phyloP scores from a whole-genome alignment of 2,329 filamentous ascomycete species.

The Aspergillus sp. region DNA sequence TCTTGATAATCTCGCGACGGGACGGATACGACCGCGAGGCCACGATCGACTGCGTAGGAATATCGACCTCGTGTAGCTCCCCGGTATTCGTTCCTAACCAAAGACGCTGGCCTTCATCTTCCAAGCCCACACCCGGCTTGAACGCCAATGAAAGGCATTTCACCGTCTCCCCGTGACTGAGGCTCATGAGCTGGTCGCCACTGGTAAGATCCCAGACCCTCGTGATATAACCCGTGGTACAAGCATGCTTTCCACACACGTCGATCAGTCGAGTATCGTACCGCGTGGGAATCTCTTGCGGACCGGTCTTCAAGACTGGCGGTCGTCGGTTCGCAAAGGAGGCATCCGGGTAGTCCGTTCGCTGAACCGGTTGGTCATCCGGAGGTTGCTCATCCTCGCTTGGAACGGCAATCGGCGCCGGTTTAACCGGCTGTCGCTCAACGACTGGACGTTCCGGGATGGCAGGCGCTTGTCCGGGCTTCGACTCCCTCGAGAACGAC shows the following conservation, averaged over 20 bases:
- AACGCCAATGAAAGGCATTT: constrained; percentile 81
- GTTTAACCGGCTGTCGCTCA: constrained; percentile 12
- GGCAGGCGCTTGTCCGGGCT: constrained; percentile 17
- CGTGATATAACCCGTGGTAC: constrained; percentile 82
- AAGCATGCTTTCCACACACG: constrained; percentile 82
- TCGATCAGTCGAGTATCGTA: constrained; percentile 86
- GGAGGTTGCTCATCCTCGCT: constrained; percentile 50
- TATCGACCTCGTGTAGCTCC: constrained; percentile 86
- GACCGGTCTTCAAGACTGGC: constrained; percentile 69
- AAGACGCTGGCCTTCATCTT: constrained; percentile 75
- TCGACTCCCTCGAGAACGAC: constrained; percentile 28
- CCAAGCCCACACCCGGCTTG: constrained; percentile 74
- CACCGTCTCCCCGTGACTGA: constrained; percentile 80
- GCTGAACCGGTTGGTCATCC: constrained; percentile 52
- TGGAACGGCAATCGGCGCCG: constrained; percentile 44
- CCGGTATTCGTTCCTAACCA: constrained; percentile 91
- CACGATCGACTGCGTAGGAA: constrained; percentile 69
- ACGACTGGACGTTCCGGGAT: constrained; percentile 15
- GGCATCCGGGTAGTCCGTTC: constrained; percentile 75
- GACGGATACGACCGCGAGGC: constrained; percentile 72
- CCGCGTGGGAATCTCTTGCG: constrained; percentile 75
- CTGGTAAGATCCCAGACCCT: constrained; percentile 83
- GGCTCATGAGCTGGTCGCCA: constrained; percentile 75
- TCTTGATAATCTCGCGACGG: constrained; percentile 75
- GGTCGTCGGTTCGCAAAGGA: constrained; percentile 81